Conservation (phyloP, 257 asterid genomes). For the Voacanga thouarsii region DNA sequence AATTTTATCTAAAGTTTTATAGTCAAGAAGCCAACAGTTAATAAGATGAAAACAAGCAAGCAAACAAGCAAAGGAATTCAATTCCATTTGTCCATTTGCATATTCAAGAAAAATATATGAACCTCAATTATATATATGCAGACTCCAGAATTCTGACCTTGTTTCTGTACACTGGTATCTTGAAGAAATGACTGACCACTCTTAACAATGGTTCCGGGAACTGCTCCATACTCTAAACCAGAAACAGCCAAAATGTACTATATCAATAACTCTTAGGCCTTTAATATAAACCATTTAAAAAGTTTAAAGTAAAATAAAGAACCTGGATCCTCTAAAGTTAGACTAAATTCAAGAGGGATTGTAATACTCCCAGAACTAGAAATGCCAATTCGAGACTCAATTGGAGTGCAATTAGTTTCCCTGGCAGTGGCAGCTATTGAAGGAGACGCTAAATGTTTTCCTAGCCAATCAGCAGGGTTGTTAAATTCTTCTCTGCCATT, state of each 20-base stretch:
- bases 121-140: background rate
- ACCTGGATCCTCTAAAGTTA: background rate
- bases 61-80: background rate
- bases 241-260: background rate
- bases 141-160: slow-evolving; percentile 2
- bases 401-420: background rate
- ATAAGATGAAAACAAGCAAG: background rate
- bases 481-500: background rate
- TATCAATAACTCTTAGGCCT: background rate
- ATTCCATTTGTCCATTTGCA: background rate
- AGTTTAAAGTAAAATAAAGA: background rate
- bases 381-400: background rate
- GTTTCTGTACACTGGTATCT: background rate
- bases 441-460: background rate
- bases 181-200: background rate
- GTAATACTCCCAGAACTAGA: background rate
- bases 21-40: background rate
- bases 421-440: too few species aligned
- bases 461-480: background rate
- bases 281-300: background rate
- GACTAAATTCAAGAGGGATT: slow-evolving; percentile 1
- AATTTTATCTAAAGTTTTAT: background rate
- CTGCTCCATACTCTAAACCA: background rate
- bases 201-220: background rate
- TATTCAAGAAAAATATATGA: background rate